Conservation (phyloP, 2,329 filamentous ascomycete species). For the Cladosporium oxysporum region DNA sequence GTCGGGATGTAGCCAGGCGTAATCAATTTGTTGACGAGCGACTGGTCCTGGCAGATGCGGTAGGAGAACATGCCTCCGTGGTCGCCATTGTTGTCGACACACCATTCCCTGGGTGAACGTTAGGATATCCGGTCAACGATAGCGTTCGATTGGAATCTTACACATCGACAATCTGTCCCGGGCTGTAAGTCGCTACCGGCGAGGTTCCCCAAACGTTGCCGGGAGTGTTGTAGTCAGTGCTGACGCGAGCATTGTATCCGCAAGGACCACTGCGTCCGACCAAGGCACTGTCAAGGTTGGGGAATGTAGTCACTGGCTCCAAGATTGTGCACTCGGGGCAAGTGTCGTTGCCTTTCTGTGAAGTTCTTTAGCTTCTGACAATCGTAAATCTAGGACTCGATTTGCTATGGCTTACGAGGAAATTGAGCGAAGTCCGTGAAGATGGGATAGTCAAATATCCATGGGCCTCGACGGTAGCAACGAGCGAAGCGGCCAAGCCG, state of each 20-base stretch:
- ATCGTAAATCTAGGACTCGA: neutral
- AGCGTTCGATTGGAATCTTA: neutral
- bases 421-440: neutral
- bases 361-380: neutral
- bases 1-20: neutral
- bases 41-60: neutral
- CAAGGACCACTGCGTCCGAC: conserved; percentile 3
- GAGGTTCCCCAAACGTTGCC: neutral
- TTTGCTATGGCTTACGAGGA: neutral
- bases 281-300: neutral
- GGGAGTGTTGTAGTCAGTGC: conserved; percentile 1
- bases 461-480: neutral
- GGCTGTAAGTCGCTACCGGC: neutral
- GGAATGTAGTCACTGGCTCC: neutral
- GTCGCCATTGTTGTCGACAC: conserved; percentile 5
- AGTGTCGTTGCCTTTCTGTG: neutral
- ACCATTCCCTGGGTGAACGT: neutral
- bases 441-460: neutral
- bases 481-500: neutral
- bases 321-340: conserved; percentile 3
- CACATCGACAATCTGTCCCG: neutral
- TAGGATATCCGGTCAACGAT: neutral
- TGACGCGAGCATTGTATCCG: conserved; percentile 2
- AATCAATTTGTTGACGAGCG: neutral
- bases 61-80: conserved; percentile 11